Evolutionary conservation across 1,284 basidiomycete species (phyloP), one percentile per base, ranked within the genome.

Genomic region (Xanthoconium separans): DNA sequence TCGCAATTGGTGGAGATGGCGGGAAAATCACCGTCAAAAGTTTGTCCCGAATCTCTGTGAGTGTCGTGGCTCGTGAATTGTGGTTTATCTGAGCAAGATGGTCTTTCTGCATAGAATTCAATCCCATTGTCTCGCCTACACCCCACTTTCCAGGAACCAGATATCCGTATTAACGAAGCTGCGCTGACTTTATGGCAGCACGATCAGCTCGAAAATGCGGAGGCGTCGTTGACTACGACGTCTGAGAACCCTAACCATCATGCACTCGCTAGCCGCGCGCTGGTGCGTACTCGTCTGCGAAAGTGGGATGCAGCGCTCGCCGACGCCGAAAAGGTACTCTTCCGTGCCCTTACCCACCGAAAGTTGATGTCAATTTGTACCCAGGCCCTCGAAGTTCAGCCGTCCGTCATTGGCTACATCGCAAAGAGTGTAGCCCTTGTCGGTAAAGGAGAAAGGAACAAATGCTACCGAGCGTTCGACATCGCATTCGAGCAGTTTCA

Each of bases 11-110:
- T 6, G 29, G 29, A 2, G 1, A 24, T 3, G 13, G 29, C 5
- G 46, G 48, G 1, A 39, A 24, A 33, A 50, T 57, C 1, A n/a
- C 15, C 7, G 20, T 60, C 3, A 34, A 33, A 11, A 8, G 4
- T 10, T 7, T 58, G 12, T 45, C 43, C 29, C 43, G n/a, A 1
- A 20, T 47, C 15, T 15, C 5, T 12, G 61, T 60, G 18, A 27
- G 48, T 37, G 6, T 9, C 15, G 7, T 18, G 3, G 13, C n/a
- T 29, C n/a, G 3, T 22, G 22, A 9, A 8, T n/a, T 2, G 12
- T 15, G 3, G n/a, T 6, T 0, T 11, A 4, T 49, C 6, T 34
- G 15, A 50, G 16, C 6, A 27, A 7, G 1, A 37, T 18, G 7
- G n/a, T n/a, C 16, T 4, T 37, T 37, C 36, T n/a, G n/a, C n/a